Evolutionary conservation across 108 stramenopile species (phyloP), one percentile per base, ranked within the genome.

Genomic region (Skeletonema tropicum): DNA sequence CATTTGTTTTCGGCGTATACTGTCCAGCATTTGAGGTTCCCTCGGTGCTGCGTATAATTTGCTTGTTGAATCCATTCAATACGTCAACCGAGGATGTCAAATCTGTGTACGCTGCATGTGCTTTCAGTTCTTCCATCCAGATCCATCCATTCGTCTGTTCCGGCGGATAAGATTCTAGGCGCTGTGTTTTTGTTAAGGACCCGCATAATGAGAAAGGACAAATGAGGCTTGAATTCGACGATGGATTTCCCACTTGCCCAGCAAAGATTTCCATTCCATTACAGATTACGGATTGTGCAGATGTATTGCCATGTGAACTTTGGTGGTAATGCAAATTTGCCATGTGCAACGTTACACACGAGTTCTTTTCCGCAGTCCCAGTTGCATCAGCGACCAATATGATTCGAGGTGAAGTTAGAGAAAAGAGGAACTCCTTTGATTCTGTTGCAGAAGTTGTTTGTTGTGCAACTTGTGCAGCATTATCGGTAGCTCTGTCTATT

Each of bases 41-140:
- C 73, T 57, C 19, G 87, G 55, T 15, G 60, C 36, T 15, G 83
- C 55, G 45, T 5, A 2, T 23, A 23, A 55, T 55, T 11, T 55
- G 52, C 25, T 55, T 55, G 52, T 55, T 55, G 25, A 55, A 21
- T 1, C 52, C 52, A 26, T 67, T 67, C 29, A 71, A 73, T 8
- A 92, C 92, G 25, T 90, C 85, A 41, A 86, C 58, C 23, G 88
- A 88, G 14, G 83, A 61, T 3, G 57, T 64, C 75, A 92, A 75
- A 60, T 92, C 89, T 55, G 88, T 84, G 64, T 87, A 92, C 7
- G 88, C 74, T 17, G 88, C 85, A 30, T 86, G 70, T 12, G 88
- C 89, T 38, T 64, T 33, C 15, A 92, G 58, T 5, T 80, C 68
- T 26, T 89, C 89, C 29, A 75, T 64, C 32, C 61, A 73, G 12